These are phyloP conservation scores for Gynandropsis gynandra DNA, from an alignment of 345 rosid species.

Conservation along the genomic window DNA sequence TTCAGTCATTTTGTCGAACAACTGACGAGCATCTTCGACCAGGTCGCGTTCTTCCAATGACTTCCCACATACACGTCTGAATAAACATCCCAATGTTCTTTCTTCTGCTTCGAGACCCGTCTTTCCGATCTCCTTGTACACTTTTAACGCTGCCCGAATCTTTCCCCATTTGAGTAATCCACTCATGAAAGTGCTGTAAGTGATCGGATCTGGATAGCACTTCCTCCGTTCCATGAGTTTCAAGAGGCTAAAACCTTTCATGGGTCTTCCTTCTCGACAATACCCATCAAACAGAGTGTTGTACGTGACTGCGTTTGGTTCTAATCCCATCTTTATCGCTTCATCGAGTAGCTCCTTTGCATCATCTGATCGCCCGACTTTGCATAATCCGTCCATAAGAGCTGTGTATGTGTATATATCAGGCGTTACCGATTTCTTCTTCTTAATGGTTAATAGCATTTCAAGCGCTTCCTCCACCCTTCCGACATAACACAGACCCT, in stretches of 20 bases:
- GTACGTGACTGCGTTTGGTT: slow-evolving; percentile 42
- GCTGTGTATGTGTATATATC: slow-evolving; percentile 54
- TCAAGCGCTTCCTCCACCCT: slow-evolving; percentile 56
- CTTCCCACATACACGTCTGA: slow-evolving; percentile 39
- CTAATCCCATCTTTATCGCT: slow-evolving; percentile 38
- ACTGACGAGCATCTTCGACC: slow-evolving; percentile 30
- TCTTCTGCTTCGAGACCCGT: slow-evolving; percentile 37
- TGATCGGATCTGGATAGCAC: slow-evolving; percentile 42
- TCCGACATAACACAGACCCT: slow-evolving; percentile 64
- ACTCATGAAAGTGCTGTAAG: slow-evolving; percentile 42
- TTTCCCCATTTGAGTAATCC: slow-evolving; percentile 53
- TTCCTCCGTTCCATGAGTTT: slow-evolving; percentile 44
- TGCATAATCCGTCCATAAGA: slow-evolving; percentile 67
- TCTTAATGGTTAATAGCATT: slow-evolving; percentile 34
- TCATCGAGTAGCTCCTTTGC: slow-evolving; percentile 54
- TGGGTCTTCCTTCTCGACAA: slow-evolving; percentile 46
- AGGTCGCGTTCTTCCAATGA: slow-evolving; percentile 32
- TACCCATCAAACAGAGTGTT: slow-evolving; percentile 59
- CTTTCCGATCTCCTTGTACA: slow-evolving; percentile 40
- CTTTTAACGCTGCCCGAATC: slow-evolving; percentile 26
- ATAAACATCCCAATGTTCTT: slow-evolving; percentile 32
- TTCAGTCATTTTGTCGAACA: slow-evolving; percentile 42
- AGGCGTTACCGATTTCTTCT: slow-evolving; percentile 20
- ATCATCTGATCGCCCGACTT: slow-evolving; percentile 63
- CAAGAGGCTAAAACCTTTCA: slow-evolving; percentile 39